Conservation (phyloP, 2,329 filamentous ascomycete species). For the Fusarium bactridioides region DNA sequence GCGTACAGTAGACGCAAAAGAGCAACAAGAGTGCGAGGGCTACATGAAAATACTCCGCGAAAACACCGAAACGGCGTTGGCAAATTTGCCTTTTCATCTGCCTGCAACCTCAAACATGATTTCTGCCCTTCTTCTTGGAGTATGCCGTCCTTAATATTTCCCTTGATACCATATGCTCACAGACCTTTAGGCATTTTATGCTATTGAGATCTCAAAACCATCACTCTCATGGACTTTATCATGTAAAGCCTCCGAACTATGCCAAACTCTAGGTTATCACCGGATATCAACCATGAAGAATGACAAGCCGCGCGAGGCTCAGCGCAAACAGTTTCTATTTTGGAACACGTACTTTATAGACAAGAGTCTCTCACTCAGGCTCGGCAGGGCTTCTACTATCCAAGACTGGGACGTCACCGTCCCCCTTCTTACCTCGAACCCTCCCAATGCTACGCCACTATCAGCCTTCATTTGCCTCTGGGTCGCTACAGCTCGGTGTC, state of each 20-base stretch:
- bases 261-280: constrained; percentile 45
- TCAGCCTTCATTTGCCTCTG: constrained; percentile 54
- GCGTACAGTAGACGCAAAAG: constrained; percentile 10
- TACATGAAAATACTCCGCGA: constrained; percentile 38
- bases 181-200: constrained; percentile 40
- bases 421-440: constrained; percentile 44
- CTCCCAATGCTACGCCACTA: constrained; percentile 41
- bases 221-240: constrained; percentile 44
- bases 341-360: constrained; percentile 66
- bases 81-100: constrained; percentile 45
- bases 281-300: constrained; percentile 39
- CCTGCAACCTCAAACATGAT: constrained; percentile 43
- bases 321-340: constrained; percentile 54
- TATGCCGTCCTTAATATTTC: not conserved
- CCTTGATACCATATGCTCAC: not conserved
- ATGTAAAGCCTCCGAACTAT: constrained; percentile 45
- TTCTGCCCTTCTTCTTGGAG: constrained; percentile 36
- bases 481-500: constrained; percentile 61
- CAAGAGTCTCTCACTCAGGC: constrained; percentile 61
- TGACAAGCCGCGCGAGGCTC: constrained; percentile 18
- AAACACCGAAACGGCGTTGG: constrained; percentile 45
- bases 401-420: constrained; percentile 65
- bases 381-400: constrained; percentile 61
- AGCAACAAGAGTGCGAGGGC: constrained; percentile 36
- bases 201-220: constrained; percentile 46